phyloP scores from a whole-genome alignment of 2,329 filamentous ascomycete genomes.

The Trichoderma simmonsii region DNA sequence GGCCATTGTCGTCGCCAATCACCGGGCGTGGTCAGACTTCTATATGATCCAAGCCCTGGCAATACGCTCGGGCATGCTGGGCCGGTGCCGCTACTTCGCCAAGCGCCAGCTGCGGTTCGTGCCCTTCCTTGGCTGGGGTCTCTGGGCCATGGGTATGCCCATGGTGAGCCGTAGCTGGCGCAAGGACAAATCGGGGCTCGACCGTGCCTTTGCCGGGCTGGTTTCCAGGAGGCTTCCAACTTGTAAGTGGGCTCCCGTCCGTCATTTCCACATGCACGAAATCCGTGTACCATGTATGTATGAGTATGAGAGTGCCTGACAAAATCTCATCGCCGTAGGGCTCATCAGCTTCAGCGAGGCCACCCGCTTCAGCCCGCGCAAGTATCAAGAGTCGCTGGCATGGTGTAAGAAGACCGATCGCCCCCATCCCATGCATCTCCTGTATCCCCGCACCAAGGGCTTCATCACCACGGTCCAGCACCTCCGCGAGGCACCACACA shows the following conservation, averaged over 20 bases:
- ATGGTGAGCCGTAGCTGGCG: constrained; percentile 60
- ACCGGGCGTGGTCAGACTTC: constrained; percentile 61
- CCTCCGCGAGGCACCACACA: constrained; percentile 47
- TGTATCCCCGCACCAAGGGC: constrained; percentile 59
- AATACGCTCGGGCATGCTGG: constrained; percentile 53
- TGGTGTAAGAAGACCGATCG: constrained; percentile 52
- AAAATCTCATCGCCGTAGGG: constrained; percentile 41
- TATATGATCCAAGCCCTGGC: constrained; percentile 62
- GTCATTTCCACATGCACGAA: background rate
- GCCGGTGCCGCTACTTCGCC: constrained; percentile 60
- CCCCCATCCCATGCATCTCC: constrained; percentile 53
- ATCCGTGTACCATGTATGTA: background rate
- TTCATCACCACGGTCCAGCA: constrained; percentile 59
- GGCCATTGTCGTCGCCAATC: constrained; percentile 58
- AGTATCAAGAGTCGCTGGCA: constrained; percentile 47
- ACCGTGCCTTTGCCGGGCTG: constrained; percentile 55
- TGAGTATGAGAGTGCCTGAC: background rate
- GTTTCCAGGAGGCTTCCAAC: constrained; percentile 52
- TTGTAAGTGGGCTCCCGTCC: constrained; percentile 42
- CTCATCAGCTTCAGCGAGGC: constrained; percentile 63
- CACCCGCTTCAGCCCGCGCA: constrained; percentile 55
- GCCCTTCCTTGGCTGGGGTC: constrained; percentile 60
- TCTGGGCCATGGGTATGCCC: constrained; percentile 64
- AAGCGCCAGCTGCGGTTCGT: constrained; percentile 58
- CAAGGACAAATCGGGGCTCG: constrained; percentile 53